Base-by-base conservation (phyloP, 371 early-diverging fungal genomes). In the Apophysomyces variabilis region DNA sequence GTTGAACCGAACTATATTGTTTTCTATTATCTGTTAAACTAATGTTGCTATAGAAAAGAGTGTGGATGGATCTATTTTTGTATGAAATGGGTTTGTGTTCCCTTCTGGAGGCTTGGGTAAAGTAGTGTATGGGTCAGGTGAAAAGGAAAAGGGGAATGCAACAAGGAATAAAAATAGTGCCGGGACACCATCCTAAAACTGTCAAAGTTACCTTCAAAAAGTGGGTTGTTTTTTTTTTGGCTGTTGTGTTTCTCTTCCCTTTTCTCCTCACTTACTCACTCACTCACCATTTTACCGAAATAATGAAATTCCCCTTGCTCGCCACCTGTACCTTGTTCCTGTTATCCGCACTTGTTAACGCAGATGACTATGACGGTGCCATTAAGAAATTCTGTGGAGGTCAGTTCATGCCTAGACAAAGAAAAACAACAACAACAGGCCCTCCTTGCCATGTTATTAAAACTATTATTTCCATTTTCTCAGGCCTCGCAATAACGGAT, bases 341-440 rank as follows among this genome's bases (percentile, higher is more conserved):
- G 38, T 44, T 70, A 45, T 60, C 64, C 26, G 61, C 61, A 21
- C 26, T 63, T 21, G 61, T 64, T 39, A 58, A 38, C 35, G 71
- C 67, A 18, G 71, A 70, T 58, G 54, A 61, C 18, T 35, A 37
- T 14, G 66, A 61, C 38, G 21, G 18, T 16, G 72, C 68, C 44
- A 67, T 38, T 36, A 36, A 71, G 26, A 67, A 65, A 60, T 71
- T 65, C 66, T 71, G 72, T 57, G 66, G 68, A 46, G 72, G 72
- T 69, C 41, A 41, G 41, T 26, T 26, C 3, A 26, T 26, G 32
- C 3, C 3, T 26, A 26, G 32, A 26, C 8, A 41, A 41, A 41
- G 41, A 5, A 65, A 38, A 32, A 16, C 8, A 50, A 18, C 9
- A 47, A 18, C 47, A n/a, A 18, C 11, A 13, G n/a, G 7, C 14